A percentile compares a stretch with the other conserved stretches of the same genome.
Conservation (phyloP, 2,329 filamentous ascomycete genomes). For the Penicillium verrucosum region DNA sequence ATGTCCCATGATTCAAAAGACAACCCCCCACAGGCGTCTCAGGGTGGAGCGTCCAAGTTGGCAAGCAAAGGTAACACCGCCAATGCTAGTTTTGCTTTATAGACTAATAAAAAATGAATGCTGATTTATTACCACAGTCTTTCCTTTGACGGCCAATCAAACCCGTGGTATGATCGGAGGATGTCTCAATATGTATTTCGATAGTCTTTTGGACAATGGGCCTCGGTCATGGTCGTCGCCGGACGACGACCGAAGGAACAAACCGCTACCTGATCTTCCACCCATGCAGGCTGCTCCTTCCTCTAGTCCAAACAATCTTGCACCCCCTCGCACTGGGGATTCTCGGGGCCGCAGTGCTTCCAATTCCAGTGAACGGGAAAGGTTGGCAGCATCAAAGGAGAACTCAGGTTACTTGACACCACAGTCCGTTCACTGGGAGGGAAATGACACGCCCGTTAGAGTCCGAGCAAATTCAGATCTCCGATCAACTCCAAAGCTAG, state of each 20-base stretch:
- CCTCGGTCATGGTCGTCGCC: slow-evolving; percentile 21
- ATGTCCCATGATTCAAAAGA: slow-evolving; percentile 23
- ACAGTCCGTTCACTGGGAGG: slow-evolving; percentile 14
- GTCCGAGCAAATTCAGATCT: slow-evolving; percentile 32
- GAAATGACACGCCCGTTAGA: slow-evolving; percentile 21
- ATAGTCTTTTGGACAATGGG: slow-evolving; percentile 35
- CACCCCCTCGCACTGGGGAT: slow-evolving; percentile 17
- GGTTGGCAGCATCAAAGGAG: slow-evolving; percentile 13
- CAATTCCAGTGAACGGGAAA: slow-evolving; percentile 23
- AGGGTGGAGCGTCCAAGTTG: not conserved
- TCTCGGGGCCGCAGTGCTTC: slow-evolving; percentile 29
- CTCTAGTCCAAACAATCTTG: slow-evolving; percentile 16
- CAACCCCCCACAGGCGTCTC: not conserved
- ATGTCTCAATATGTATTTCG: slow-evolving; percentile 53
- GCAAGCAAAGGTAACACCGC: slow-evolving; percentile 12
- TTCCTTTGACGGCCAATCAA: slow-evolving; percentile 57
- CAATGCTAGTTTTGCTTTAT: not conserved
- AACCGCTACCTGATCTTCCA: slow-evolving; percentile 13
- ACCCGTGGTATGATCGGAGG: slow-evolving; percentile 58
- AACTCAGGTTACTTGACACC: slow-evolving; percentile 19
- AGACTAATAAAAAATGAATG: not conserved
- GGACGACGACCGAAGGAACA: slow-evolving; percentile 14
- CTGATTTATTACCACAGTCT: slow-evolving; percentile 26
- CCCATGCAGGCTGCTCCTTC: slow-evolving; percentile 5
- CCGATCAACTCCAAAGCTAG: slow-evolving; percentile 21